These are phyloP conservation scores for Nannizzia gypsea DNA, from an alignment of 2,329 filamentous ascomycete genomes.

Conservation along the genomic window DNA sequence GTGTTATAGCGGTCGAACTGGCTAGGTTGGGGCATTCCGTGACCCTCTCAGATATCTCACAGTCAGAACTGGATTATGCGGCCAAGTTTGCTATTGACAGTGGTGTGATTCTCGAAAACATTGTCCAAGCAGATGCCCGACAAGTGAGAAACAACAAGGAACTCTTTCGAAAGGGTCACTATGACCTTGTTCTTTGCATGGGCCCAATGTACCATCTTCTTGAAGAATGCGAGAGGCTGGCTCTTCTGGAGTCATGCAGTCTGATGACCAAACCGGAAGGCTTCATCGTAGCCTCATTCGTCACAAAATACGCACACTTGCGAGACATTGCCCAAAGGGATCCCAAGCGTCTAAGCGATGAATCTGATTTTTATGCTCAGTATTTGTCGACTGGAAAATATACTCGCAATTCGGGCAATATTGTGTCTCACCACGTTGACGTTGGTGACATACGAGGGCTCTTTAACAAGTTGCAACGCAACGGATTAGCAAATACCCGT, in stretches of 20 bases:
- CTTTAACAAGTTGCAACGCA: background rate
- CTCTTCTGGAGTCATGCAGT: background rate
- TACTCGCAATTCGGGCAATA: background rate
- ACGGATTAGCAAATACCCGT: background rate
- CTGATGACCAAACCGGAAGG: background rate
- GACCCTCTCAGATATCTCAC: background rate
- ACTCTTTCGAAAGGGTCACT: background rate
- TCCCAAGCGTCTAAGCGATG: background rate
- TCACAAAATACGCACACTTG: conserved; percentile 5
- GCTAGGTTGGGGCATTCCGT: background rate
- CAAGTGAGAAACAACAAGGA: background rate
- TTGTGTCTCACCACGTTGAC: background rate
- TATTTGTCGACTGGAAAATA: conserved; percentile 2
- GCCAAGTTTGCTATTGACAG: background rate
- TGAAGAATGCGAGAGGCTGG: background rate
- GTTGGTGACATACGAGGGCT: background rate
- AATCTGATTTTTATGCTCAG: background rate
- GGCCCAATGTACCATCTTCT: conserved; percentile 3
- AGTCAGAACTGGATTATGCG: background rate
- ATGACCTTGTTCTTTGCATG: conserved; percentile 6
- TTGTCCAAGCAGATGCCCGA: background rate
- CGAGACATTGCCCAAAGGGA: conserved; percentile 1
- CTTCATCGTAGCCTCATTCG: conserved; percentile 1
- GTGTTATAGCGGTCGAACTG: background rate
- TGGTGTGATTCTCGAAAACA: background rate